These are phyloP conservation scores for Geotrichum europaeum DNA, from an alignment of 1,139 yeast species.

Conservation along the genomic window DNA sequence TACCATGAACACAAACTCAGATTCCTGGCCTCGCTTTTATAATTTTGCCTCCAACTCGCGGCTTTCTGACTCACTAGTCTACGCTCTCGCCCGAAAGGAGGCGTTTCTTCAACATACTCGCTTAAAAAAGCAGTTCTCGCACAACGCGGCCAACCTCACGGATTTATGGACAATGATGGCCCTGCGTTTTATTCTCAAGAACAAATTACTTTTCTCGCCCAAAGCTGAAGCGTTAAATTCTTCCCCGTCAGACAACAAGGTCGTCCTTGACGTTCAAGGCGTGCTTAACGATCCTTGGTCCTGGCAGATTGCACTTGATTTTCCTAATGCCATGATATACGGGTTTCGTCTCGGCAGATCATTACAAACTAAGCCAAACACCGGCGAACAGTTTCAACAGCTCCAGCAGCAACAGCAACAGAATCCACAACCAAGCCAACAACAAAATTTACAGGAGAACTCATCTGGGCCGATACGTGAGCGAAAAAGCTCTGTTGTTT, in stretches of 20 bases:
- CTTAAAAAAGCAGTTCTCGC: slow-evolving; percentile 15
- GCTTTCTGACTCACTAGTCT: slow-evolving; percentile 31
- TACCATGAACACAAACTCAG: neutral
- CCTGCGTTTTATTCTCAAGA: slow-evolving; percentile 27
- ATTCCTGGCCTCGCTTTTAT: slow-evolving; percentile 23
- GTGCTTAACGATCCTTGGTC: slow-evolving; percentile 36
- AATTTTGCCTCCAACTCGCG: slow-evolving; percentile 27
- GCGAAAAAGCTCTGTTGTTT: slow-evolving; percentile 1
- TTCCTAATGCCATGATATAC: slow-evolving; percentile 33
- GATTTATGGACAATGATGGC: slow-evolving; percentile 36
- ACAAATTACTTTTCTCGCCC: slow-evolving; percentile 22
- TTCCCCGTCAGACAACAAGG: neutral
- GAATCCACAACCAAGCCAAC: neutral
- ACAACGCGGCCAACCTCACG: slow-evolving; percentile 21
- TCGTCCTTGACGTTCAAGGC: slow-evolving; percentile 33
- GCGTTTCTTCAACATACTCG: slow-evolving; percentile 31
- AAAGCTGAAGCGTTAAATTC: neutral
- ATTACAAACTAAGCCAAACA: neutral
- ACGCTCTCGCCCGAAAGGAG: slow-evolving; percentile 32
- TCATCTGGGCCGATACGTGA: neutral
- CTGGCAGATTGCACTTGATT: slow-evolving; percentile 39
- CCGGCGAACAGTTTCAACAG: neutral
- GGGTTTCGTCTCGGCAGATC: slow-evolving; percentile 27
- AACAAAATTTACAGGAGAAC: neutral
- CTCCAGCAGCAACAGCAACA: neutral